Evolutionary conservation across 129 eudicot genomes (phyloP), one percentile per base, ranked within the genome.

Genomic region (Centrapalus pauciflorus): DNA sequence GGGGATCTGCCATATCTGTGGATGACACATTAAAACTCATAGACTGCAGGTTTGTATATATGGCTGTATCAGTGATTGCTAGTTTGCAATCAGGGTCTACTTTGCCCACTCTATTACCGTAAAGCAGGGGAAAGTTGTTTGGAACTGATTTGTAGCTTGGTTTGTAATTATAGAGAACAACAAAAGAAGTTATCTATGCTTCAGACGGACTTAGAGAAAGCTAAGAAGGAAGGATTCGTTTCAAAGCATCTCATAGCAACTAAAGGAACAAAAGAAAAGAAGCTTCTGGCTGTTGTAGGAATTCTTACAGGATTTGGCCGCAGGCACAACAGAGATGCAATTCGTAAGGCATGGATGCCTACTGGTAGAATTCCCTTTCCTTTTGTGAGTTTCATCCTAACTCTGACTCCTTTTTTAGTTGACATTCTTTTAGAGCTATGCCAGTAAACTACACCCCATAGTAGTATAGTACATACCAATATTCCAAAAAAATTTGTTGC

Each of bases 321-420:
- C 29, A 84, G 81, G 69, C 84, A 79, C 21, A 84, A 87, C 56
- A 80, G 97, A 79, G 87, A 87, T 46, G 95, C 97, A 43, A 82
- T 90, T 46, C 89, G 97, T 57, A 87, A 84, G 82, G 93, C 97
- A 46, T 90, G 97, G 97, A 87, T 90, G 95, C 81, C 92, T 51
- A 70, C 82, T 74, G 97, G 95, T 90, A 90, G 73, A 72, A 30
- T 75, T 59, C 64, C 71, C 68, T 52, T 67, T 64, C 64, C 72
- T 55, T 78, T 62, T 64, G 58, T 68, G 70, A 48, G 75, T 57
- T 77, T 58, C 61, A 40, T 69, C 72, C 54, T 35, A 43, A 74
- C 79, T 55, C 73, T 74, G 1, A 50, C 64, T 65, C 27, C 28
- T 59, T 43, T 55, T 41, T 30, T 64, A 52, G 48, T 63, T 54